Base-by-base conservation (phyloP, 225 moss, liverwort and hornwort genomes). In the Lunularia cruciata region DNA sequence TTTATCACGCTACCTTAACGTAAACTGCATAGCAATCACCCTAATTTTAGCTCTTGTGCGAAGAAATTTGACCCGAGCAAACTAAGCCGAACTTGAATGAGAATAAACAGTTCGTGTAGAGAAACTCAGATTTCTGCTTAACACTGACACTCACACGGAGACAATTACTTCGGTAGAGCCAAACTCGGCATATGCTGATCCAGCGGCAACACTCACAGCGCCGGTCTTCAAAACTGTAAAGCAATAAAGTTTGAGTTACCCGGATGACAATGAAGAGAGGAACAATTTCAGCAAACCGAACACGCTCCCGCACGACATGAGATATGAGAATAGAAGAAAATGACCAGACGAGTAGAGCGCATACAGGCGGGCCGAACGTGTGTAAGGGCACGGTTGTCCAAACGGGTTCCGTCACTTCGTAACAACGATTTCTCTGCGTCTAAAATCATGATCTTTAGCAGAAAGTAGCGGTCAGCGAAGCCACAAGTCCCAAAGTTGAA, bases 91-190 rank as follows among this genome's bases (percentile, higher is more conserved):
- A n/a, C n/a, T n/a, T n/a, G n/a, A n/a, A n/a, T n/a, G n/a, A n/a
- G n/a, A n/a, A n/a, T n/a, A n/a, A n/a, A n/a, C n/a, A n/a, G n/a
- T n/a, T n/a, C n/a, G n/a, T n/a, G n/a, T n/a, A 48, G 47, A 8
- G 19, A 48, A 18, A 48, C 22, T 48, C 23, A 54, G 27, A 27
- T 27, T 3, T 54, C 54, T 27, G 23, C 54, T 4, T 27, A 27
- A 11, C 54, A 54, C 54, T 56, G 36, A 69, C 56, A 72, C 84
- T 73, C 70, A 86, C 65, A 98, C 96, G 18, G 92, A 92, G 8
- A 98, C 96, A n/a, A 98, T 88, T 57, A 98, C 96, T 78, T 88
- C 93, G 31, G 96, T 98, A 43, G 89, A 83, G 28, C 96, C 92
- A 30, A 93, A 76, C 71, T 98, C 96, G 0, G 90, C 90, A 58